Evolutionary conservation across 805 yeast species (phyloP).

Genomic region (Tetrapisispora phaffii): DNA sequence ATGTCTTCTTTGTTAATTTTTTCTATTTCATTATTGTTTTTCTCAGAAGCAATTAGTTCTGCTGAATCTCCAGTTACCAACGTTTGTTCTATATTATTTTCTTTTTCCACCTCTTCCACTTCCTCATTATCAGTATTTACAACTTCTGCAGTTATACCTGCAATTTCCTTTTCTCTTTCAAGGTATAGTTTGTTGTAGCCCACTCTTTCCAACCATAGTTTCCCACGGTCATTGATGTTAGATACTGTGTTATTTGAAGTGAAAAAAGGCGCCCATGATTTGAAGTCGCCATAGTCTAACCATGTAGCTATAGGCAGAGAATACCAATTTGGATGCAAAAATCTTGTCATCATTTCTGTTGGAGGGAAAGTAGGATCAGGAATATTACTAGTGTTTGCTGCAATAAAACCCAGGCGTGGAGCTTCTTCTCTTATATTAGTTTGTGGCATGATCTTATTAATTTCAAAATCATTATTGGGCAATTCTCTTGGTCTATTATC

Average conservation of each 20-base stretch:
- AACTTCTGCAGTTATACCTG: slow-evolving; percentile 10
- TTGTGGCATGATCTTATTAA: slow-evolving; percentile 60
- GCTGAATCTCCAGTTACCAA: slow-evolving; percentile 4
- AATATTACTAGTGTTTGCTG: slow-evolving; percentile 36
- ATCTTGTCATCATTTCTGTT: slow-evolving; percentile 43
- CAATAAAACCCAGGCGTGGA: slow-evolving; percentile 37
- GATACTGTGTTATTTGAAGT: slow-evolving; percentile 52
- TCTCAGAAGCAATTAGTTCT: slow-evolving; percentile 3
- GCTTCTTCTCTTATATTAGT: slow-evolving; percentile 28
- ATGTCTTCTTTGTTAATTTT: slow-evolving; percentile 9
- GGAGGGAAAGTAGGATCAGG: slow-evolving; percentile 44
- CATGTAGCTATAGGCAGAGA: slow-evolving; percentile 57
- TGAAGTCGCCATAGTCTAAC: slow-evolving; percentile 42
- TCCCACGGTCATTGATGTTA: slow-evolving; percentile 40
- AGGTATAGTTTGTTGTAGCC: slow-evolving; percentile 34
- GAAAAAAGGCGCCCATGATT: slow-evolving; percentile 55
- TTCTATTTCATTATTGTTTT: slow-evolving; percentile 4
- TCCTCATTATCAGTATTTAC: slow-evolving; percentile 3
- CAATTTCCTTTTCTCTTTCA: slow-evolving; percentile 6
- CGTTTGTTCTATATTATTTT: background rate
- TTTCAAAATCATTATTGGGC: slow-evolving; percentile 51
- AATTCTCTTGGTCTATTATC: slow-evolving; percentile 65
- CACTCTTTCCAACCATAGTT: slow-evolving; percentile 44
- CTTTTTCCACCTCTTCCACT: slow-evolving; percentile 4
- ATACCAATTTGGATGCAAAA: slow-evolving; percentile 55